phyloP scores from a whole-genome alignment of 164 flowering plant genomes.

The Magnolia officinalis region DNA sequence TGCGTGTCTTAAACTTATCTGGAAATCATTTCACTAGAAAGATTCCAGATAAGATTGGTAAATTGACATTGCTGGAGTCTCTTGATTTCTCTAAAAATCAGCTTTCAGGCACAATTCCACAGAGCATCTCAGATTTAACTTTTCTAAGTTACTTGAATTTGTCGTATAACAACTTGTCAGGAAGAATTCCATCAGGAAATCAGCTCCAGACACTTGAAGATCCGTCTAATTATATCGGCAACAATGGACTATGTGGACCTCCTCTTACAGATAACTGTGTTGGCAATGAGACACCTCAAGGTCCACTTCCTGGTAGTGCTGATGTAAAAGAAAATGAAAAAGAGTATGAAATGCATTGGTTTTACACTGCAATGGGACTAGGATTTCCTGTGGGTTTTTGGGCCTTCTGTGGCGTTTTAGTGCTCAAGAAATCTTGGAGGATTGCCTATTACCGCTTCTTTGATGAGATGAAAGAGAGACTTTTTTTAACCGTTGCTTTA shows the following conservation, averaged over 20 bases:
- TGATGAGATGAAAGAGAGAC: not conserved
- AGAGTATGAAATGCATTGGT: not conserved
- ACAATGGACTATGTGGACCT: conserved; percentile 29
- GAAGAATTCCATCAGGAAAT: too few relatives aligned
- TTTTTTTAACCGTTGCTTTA: too few relatives aligned
- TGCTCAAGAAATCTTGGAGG: conserved; percentile 17
- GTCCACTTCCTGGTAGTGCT: not conserved
- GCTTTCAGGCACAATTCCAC: too few relatives aligned
- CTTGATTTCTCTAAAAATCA: too few relatives aligned
- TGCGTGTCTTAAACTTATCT: too few relatives aligned
- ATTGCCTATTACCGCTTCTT: conserved; percentile 18
- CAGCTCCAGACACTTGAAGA: conserved; percentile 21
- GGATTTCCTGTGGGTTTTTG: conserved; percentile 30
- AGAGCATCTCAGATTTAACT: too few relatives aligned
- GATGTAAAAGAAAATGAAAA: not conserved
- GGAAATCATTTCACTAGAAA: too few relatives aligned
- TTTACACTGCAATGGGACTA: conserved; percentile 9
- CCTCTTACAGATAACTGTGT: conserved; percentile 21
- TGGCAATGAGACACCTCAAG: not conserved
- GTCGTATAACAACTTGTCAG: too few relatives aligned
- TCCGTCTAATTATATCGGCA: conserved; percentile 20
- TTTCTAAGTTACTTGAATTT: too few relatives aligned
- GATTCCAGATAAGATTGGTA: too few relatives aligned
- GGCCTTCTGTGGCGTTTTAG: conserved; percentile 21
- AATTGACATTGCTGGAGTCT: too few relatives aligned